Base-by-base conservation (phyloP, 2,329 filamentous ascomycete genomes). In the Nigrospora osmanthi region DNA sequence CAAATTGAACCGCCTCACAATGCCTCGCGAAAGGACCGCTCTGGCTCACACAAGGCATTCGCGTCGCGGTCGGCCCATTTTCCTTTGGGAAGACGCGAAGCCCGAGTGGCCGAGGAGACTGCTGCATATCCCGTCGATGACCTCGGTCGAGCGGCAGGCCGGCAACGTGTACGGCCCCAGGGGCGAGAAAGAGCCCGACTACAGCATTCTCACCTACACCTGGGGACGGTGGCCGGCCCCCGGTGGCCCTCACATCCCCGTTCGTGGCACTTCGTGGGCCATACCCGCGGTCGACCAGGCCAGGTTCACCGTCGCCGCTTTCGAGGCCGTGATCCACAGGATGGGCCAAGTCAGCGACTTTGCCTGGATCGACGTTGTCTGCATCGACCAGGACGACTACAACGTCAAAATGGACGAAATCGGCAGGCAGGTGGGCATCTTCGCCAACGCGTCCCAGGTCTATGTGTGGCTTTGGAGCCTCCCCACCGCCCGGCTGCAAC, bases 141-240 rank as follows among this genome's bases (percentile, higher is more conserved):
- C 35, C 6, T 46, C 44, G 4, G 12, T 46, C 6, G 34, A 42
- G 28, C 17, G 44, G 3, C 39, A 42, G 19, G 40, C 19, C 2
- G 44, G 19, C 28, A 43, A 43, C 28, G 23, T 15, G 3, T 46
- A 46, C 35, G 19, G 17, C 23, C n/a, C n/a, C n/a, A n/a, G n/a
- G n/a, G 15, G 28, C 23, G 28, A 31, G 23, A 30, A 13, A 14
- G 40, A 46, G 19, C 44, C 44, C 3, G 10, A 36, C 12, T 46
- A 46, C 34, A 39, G 40, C 28, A 42, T 43, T 11, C 15, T 43
- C 11, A 42, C 44, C 14, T 46, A 46, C 23, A 46, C 44, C 1
- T 46, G 39, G 44, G 44, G 44, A 5, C 34, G 44, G 14, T 42
- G 39, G 39, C 30, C 3, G 17, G 30, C 39, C 5, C 39, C 39